Conservation (phyloP, 495 filamentous ascomycete genomes). For the Jackrogersella minutella region DNA sequence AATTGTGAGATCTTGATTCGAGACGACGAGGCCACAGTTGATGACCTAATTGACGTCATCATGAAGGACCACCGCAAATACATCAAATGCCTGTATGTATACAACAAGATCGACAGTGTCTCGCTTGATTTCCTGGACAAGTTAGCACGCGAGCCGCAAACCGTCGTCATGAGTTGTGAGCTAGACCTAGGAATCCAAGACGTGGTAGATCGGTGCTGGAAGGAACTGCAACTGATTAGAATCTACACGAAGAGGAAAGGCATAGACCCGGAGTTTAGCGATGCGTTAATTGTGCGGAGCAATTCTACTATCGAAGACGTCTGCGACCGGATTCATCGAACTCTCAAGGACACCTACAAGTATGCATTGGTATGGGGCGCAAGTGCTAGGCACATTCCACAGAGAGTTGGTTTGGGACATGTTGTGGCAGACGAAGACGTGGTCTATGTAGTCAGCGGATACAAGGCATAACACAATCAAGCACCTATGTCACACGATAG, state of each 20-base stretch:
- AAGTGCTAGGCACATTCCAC: slow-evolving; percentile 92
- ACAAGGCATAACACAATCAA: slow-evolving; percentile 55
- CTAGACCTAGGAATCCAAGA: slow-evolving; percentile 96
- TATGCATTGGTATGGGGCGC: slow-evolving; percentile 98
- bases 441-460: slow-evolving; percentile 92
- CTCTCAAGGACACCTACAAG: slow-evolving; percentile 97
- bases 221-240: slow-evolving; percentile 88
- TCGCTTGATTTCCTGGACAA: slow-evolving; percentile 92
- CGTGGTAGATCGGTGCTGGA: slow-evolving; percentile 94
- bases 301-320: slow-evolving; percentile 95
- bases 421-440: slow-evolving; percentile 94
- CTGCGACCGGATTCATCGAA: slow-evolving; percentile 93
- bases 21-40: slow-evolving; percentile 94
- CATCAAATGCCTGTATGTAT: slow-evolving; percentile 95
- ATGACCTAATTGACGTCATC: slow-evolving; percentile 99
- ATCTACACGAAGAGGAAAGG: slow-evolving; percentile 98
- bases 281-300: slow-evolving; percentile 91
- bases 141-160: slow-evolving; percentile 90
- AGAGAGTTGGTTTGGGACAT: slow-evolving; percentile 90
- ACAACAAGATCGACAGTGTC: slow-evolving; percentile 99
- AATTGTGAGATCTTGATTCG: slow-evolving; percentile 96
- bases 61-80: slow-evolving; percentile 99
- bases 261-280: slow-evolving; percentile 85
- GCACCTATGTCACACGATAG: neutral
- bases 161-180: slow-evolving; percentile 97